phyloP scores from a whole-genome alignment of 441 rosid species.

The Populus hybrid region DNA sequence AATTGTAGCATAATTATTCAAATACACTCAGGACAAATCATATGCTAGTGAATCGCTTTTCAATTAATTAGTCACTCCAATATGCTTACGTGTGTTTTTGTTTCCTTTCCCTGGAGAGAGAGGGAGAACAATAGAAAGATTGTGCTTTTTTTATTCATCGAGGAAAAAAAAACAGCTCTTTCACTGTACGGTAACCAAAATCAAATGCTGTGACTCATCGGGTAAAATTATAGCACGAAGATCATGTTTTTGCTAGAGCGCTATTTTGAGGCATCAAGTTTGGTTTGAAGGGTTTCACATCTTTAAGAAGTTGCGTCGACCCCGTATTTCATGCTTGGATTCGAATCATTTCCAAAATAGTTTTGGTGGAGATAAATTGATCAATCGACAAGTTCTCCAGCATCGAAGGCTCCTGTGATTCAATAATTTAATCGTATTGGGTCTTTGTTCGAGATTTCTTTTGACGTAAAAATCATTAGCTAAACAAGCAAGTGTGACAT shows the following conservation, averaged over 20 bases:
- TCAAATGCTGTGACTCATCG: neutral
- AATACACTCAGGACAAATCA: neutral
- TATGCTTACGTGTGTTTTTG: neutral
- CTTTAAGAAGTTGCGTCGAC: neutral
- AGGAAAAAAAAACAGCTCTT: neutral
- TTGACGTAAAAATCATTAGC: neutral
- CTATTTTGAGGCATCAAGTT: neutral
- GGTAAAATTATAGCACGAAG: neutral
- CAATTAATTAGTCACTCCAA: neutral
- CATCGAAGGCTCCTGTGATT: neutral
- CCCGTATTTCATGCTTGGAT: neutral
- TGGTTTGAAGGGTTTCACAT: neutral
- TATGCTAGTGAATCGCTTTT: neutral
- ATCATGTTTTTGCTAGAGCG: neutral
- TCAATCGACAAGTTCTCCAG: neutral
- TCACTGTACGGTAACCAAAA: neutral
- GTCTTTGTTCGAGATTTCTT: neutral
- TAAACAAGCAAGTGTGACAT: neutral
- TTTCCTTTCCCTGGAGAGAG: neutral
- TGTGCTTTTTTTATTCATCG: neutral
- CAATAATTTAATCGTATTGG: neutral
- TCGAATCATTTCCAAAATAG: neutral
- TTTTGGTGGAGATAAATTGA: neutral
- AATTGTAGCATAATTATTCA: neutral
- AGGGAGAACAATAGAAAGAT: neutral